Percentiles rank a stretch among this genome's conserved stretches.
Conservation (phyloP, 331 rosid species). For the Malus hybrid region DNA sequence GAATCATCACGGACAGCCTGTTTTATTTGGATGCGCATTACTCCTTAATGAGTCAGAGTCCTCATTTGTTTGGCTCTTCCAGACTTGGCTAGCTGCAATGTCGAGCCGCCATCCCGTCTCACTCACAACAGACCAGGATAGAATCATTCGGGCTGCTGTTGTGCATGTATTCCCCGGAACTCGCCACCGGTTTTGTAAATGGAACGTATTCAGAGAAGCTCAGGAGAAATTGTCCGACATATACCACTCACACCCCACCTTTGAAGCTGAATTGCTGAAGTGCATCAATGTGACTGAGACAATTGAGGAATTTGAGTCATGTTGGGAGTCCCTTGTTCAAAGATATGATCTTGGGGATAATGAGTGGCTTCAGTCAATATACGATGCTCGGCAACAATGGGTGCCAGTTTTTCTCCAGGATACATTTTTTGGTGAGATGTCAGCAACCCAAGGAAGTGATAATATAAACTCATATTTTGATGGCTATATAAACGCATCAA, state of each 20-base stretch:
- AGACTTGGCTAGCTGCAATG: conserved; percentile 32
- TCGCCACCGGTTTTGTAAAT: conserved; percentile 31
- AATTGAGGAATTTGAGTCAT: conserved; percentile 23
- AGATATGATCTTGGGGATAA: conserved; percentile 17
- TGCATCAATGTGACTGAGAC: conserved; percentile 29
- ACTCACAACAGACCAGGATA: conserved; percentile 31
- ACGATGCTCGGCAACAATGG: conserved; percentile 25
- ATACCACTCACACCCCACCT: conserved; percentile 16
- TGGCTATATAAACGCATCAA: conserved; percentile 34
- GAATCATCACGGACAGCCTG: conserved; percentile 36
- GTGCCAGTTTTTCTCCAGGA: conserved; percentile 24
- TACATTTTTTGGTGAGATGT: conserved; percentile 30
- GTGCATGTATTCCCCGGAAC: conserved; percentile 20
- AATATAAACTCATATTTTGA: conserved; percentile 25
- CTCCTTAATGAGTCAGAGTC: conserved; percentile 36
- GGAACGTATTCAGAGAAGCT: conserved; percentile 30
- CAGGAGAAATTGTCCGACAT: conserved; percentile 28
- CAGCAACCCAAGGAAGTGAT: conserved; percentile 24
- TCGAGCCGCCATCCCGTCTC: conserved; percentile 23
- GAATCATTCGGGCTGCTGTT: conserved; percentile 32
- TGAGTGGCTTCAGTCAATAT: conserved; percentile 35
- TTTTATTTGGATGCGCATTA: conserved; percentile 35
- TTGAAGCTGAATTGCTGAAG: conserved; percentile 25
- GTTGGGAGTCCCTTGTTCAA: conserved; percentile 28
- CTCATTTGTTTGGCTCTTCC: conserved; percentile 35